Evolutionary conservation across 2,329 filamentous ascomycete species (phyloP), one percentile per base, ranked within the genome.

Genomic region (Botrytis fabae): DNA sequence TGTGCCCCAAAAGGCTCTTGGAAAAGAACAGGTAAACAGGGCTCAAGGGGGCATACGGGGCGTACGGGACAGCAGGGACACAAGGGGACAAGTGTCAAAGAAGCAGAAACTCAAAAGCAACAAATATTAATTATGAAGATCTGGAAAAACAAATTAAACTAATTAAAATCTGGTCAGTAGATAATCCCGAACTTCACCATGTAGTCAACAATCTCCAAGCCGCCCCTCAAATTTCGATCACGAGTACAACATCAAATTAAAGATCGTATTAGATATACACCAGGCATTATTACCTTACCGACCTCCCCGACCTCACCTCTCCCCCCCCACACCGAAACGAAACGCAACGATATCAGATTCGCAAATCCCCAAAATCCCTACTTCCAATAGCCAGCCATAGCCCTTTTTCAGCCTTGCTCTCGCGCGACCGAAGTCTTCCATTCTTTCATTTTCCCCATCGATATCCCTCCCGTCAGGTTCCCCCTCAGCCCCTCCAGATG

Each of bases 141-240:
- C 10, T 44, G 51, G 61, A 65, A 32, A 16, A 40, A 61, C 22
- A n/a, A 68, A 28, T 66, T 28, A 68, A 62, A 51, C 70, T 72
- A 72, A 72, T 60, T 16, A 61, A 38, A 16, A 32, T 44, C 35
- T 32, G 6, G 14, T 42, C 25, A 40, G 69, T 54, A 69, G 40
- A 44, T 40, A 61, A 57, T 46, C 32, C 22, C 51, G 60, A 18
- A 48, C 51, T 68, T 72, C 51, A 25, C 70, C 60, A 60, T 60
- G 51, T 59, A 72, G 62, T 68, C 70, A 60, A 71, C 20, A 72
- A 32, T 44, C 28, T 72, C 70, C 40, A 66, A 60, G 48, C 48
- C 42, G 18, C 51, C 70, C 61, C 40, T 20, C 48, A 32, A 69
- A 60, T 38, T 68, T 57, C 32, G 51, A 66, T 68, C 70, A 72